Conservation (phyloP, 148 eudicot genomes). For the Persicaria maculosa region DNA sequence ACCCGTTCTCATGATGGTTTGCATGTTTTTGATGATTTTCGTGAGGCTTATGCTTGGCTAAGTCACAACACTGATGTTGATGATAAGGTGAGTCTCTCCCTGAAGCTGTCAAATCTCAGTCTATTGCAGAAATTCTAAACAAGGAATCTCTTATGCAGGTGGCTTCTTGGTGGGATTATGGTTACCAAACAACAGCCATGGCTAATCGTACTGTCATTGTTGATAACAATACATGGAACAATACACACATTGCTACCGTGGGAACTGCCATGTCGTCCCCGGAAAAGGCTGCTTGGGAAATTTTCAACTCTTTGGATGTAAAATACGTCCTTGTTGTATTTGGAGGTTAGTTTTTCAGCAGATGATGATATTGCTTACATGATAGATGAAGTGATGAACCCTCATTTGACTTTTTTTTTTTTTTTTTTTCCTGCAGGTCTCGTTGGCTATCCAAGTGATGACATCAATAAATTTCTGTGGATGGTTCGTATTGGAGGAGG, state of each 20-base stretch:
- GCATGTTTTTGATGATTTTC: conserved; percentile 97
- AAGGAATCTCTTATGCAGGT: conserved; percentile 43
- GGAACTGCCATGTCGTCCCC: conserved; percentile 99
- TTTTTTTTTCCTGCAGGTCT: conserved; percentile 46
- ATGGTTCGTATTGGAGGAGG: conserved; percentile 99
- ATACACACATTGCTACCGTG: conserved; percentile 96
- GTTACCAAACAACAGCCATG: conserved; percentile 99
- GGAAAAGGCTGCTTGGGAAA: conserved; percentile 98
- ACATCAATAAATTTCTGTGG: conserved; percentile 93
- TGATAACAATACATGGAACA: conserved; percentile 99
- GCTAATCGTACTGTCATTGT: conserved; percentile 99
- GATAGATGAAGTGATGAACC: background rate
- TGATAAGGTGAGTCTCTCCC: conserved; percentile 64
- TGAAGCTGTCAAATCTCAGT: background rate
- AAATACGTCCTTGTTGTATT: conserved; percentile 97
- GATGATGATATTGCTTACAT: conserved; percentile 8
- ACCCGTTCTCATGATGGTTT: conserved; percentile 79
- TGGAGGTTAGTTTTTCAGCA: conserved; percentile 66
- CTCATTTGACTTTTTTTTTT: conserved; percentile 16
- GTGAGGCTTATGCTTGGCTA: conserved; percentile 97
- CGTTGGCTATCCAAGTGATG: conserved; percentile 97
- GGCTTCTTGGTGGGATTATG: conserved; percentile 99
- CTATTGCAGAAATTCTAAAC: background rate
- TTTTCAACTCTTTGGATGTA: conserved; percentile 85
- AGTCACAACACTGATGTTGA: conserved; percentile 97